phyloP scores from a whole-genome alignment of 2,329 filamentous ascomycete genomes.

The Lachnellula suecica region DNA sequence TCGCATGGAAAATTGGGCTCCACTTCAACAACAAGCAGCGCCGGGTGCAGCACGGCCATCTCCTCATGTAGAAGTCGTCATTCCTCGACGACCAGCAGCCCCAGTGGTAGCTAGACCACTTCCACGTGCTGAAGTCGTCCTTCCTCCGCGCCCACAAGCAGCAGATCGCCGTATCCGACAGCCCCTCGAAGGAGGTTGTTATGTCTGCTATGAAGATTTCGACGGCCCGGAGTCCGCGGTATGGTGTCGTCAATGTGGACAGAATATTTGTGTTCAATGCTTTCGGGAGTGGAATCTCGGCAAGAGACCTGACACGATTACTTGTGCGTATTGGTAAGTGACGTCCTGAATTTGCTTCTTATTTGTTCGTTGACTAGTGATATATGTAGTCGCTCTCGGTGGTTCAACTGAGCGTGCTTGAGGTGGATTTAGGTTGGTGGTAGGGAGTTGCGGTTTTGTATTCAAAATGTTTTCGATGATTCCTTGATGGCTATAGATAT shows the following conservation, averaged over 20 bases:
- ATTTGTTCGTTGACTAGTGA: neutral
- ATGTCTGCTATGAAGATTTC: neutral
- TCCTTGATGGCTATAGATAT: no score
- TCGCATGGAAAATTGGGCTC: no score
- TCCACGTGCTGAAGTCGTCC: no score
- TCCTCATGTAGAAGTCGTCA: no score
- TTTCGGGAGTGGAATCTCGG: neutral
- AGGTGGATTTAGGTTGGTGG: neutral
- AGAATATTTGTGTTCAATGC: neutral
- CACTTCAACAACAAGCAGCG: no score
- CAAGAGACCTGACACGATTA: neutral
- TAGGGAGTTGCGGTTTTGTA: neutral
- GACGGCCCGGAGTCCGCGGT: neutral
- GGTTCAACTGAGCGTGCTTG: neutral
- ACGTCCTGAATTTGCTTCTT: neutral
- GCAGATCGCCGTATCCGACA: neutral
- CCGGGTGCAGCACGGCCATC: no score
- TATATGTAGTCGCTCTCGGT: neutral
- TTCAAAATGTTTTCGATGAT: no score
- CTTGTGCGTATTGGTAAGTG: neutral
- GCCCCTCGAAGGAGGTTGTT: neutral
- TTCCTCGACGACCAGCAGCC: no score
- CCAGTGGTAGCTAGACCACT: no score
- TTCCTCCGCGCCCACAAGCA: neutral
- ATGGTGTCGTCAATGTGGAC: neutral